phyloP scores from a whole-genome alignment of 2,329 filamentous ascomycete species.

The Phialocephala sp. region DNA sequence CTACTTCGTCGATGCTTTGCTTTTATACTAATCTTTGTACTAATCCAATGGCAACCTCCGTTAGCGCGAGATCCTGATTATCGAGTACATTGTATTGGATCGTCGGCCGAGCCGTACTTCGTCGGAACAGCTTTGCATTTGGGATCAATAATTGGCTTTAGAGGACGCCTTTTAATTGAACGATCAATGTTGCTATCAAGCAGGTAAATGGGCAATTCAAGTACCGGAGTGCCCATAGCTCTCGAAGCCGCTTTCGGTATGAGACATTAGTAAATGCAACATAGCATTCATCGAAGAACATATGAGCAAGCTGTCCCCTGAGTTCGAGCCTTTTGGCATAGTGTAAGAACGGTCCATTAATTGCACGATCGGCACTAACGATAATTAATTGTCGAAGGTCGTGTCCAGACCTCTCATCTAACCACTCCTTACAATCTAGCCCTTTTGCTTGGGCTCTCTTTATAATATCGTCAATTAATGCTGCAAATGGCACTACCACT shows the following conservation, averaged over 20 bases:
- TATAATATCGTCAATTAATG: slow-evolving; percentile 14
- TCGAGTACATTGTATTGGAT: background rate
- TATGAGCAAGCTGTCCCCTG: slow-evolving; percentile 7
- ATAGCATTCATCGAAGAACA: slow-evolving; percentile 23
- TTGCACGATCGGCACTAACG: slow-evolving; percentile 17
- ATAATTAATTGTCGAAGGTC: slow-evolving; percentile 5
- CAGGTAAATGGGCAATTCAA: slow-evolving; percentile 19
- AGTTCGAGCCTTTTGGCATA: slow-evolving; percentile 16
- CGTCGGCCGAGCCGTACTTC: background rate
- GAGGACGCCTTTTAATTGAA: too few relatives aligned
- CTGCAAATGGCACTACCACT: slow-evolving; percentile 19
- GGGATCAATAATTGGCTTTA: too few relatives aligned
- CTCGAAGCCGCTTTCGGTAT: slow-evolving; percentile 14
- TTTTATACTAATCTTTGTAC: too few relatives aligned
- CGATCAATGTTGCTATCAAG: slow-evolving; percentile 17
- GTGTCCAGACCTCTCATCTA: background rate
- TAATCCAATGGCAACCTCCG: too few relatives aligned
- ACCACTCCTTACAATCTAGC: slow-evolving; percentile 15
- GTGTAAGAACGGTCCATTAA: slow-evolving; percentile 13
- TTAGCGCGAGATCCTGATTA: background rate
- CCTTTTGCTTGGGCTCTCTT: background rate
- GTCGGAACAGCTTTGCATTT: slow-evolving; percentile 1
- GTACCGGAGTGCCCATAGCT: slow-evolving; percentile 18
- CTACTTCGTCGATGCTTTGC: too few relatives aligned
- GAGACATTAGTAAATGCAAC: slow-evolving; percentile 15